phyloP scores from a whole-genome alignment of 2,329 filamentous ascomycete genomes.

The Trichoderma sp. region DNA sequence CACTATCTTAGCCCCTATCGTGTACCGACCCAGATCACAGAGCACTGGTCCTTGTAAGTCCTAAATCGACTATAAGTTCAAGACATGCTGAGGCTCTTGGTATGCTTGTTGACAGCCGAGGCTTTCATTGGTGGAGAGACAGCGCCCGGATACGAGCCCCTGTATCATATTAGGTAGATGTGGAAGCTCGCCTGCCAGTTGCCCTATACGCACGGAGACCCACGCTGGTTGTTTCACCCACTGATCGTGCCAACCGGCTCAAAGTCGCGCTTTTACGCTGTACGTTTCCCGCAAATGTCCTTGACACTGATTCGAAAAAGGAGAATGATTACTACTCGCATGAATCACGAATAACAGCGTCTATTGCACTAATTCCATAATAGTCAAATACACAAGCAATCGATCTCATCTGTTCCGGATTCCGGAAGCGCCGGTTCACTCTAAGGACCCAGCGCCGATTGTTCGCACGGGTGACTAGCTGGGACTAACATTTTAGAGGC shows the following conservation, averaged over 20 bases:
- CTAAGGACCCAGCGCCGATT: neutral
- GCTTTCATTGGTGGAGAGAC: constrained; percentile 6
- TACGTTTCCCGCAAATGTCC: neutral
- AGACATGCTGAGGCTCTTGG: neutral
- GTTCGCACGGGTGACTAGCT: neutral
- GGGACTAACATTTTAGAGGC: neutral
- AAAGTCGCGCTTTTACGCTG: neutral
- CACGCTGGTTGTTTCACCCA: constrained; percentile 1
- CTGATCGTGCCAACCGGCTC: neutral
- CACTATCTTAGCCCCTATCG: neutral
- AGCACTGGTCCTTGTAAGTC: neutral
- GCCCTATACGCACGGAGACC: neutral
- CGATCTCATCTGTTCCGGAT: neutral
- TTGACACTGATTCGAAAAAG: neutral
- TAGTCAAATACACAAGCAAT: neutral
- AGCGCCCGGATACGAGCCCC: constrained; percentile 15
- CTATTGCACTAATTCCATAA: neutral
- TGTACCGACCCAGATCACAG: neutral
- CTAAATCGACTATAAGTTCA: neutral
- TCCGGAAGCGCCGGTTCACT: neutral
- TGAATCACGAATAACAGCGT: neutral
- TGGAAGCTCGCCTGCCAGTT: neutral
- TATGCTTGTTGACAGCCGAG: neutral
- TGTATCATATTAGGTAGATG: constrained; percentile 8
- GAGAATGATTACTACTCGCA: neutral